Percentiles rank a stretch among this genome's conserved stretches.
Conservation (phyloP, 2,329 filamentous ascomycete genomes). For the Cryoendolithus antarcticus region DNA sequence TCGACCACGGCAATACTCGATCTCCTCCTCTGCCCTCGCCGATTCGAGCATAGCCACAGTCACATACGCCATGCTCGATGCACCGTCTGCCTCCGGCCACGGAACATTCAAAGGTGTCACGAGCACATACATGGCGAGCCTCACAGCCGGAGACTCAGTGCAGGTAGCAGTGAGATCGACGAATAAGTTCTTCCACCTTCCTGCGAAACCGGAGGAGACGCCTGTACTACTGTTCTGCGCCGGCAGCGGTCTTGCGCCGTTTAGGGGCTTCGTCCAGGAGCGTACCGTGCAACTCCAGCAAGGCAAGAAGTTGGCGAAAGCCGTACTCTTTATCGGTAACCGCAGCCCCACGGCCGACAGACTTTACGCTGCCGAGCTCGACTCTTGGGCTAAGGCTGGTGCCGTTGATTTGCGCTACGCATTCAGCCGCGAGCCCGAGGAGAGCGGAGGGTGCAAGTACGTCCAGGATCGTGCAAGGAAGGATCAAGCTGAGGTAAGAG, state of each 20-base stretch:
- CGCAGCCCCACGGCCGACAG: constrained; percentile 35
- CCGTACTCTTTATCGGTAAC: constrained; percentile 20
- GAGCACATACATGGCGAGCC: constrained; percentile 28
- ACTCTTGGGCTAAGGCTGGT: constrained; percentile 6
- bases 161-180: constrained; percentile 24
- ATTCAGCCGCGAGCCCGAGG: constrained; percentile 22
- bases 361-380: constrained; percentile 17
- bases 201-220: constrained; percentile 17
- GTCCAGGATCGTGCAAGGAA: constrained; percentile 39
- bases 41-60: constrained; percentile 24
- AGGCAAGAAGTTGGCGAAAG: constrained; percentile 11
- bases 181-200: constrained; percentile 35
- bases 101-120: constrained; percentile 25
- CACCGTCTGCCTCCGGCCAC: constrained; percentile 41
- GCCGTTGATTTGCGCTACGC: constrained; percentile 6
- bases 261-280: constrained; percentile 30
- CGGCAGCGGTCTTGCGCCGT: constrained; percentile 40
- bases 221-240: constrained; percentile 43
- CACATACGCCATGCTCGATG: constrained; percentile 28
- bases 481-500: constrained; percentile 32
- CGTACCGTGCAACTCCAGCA: constrained; percentile 19
- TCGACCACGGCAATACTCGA: constrained; percentile 14
- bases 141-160: constrained; percentile 42
- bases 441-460: constrained; percentile 32
- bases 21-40: constrained; percentile 23